A percentile compares a stretch with the other conserved stretches of the same genome.
phyloP scores from a whole-genome alignment of 768 basidiomycete species.

The Tylopilus sp. region DNA sequence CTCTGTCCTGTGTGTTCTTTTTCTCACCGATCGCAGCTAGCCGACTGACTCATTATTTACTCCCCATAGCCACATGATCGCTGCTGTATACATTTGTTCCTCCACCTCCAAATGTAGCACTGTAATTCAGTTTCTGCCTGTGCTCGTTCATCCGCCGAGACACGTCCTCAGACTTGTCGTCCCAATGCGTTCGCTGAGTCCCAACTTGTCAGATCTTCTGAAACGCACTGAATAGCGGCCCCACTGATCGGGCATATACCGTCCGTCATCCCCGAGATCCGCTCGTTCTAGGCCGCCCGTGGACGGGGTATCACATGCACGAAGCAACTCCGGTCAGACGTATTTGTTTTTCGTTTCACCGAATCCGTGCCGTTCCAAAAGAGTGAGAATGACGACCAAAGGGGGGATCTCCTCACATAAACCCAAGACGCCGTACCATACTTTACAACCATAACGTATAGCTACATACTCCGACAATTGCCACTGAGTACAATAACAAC shows the following conservation, averaged over 20 bases:
- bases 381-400: not conserved
- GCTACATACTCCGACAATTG: slow-evolving; percentile 30
- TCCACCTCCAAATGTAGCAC: slow-evolving; percentile 15
- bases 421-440: slow-evolving; percentile 24
- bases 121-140: slow-evolving; percentile 12
- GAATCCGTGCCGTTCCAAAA: not conserved
- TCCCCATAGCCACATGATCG: slow-evolving; percentile 20
- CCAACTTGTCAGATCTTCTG: slow-evolving; percentile 7
- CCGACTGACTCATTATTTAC: slow-evolving; percentile 13
- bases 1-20: slow-evolving; percentile 18
- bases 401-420: slow-evolving; percentile 2
- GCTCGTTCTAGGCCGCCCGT: not conserved
- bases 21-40: slow-evolving; percentile 19
- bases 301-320: slow-evolving; percentile 21
- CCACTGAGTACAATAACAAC: slow-evolving; percentile 24
- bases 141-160: slow-evolving; percentile 19
- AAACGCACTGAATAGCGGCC: slow-evolving; percentile 9
- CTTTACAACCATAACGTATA: slow-evolving; percentile 37
- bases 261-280: slow-evolving; percentile 8
- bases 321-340: not conserved
- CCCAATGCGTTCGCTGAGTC: slow-evolving; percentile 15
- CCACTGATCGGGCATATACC: slow-evolving; percentile 12
- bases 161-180: slow-evolving; percentile 2
- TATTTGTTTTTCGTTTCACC: slow-evolving; percentile 1
- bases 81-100: slow-evolving; percentile 19